phyloP scores from a whole-genome alignment of 2,329 filamentous ascomycete genomes.

The Parastagonospora nodorum region DNA sequence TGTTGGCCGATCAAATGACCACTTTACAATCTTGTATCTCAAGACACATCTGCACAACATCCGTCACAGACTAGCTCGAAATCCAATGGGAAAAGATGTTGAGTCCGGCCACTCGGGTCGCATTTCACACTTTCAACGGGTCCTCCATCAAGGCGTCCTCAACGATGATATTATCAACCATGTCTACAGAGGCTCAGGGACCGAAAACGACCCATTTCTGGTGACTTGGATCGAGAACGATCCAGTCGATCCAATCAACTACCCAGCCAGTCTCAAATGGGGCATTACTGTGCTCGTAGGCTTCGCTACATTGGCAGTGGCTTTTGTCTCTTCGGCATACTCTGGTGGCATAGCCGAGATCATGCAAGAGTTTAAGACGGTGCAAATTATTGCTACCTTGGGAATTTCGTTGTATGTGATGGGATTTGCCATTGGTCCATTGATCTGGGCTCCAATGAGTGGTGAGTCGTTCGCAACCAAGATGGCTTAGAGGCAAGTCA shows the following conservation, averaged over 20 bases:
- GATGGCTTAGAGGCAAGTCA: background rate
- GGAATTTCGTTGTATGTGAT: slow-evolving; percentile 69
- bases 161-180: background rate
- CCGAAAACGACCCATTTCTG: slow-evolving; percentile 62
- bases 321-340: slow-evolving; percentile 73
- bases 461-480: background rate
- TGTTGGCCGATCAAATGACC: background rate
- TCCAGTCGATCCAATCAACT: slow-evolving; percentile 69
- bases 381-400: slow-evolving; percentile 61
- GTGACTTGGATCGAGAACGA: slow-evolving; percentile 72
- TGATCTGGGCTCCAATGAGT: slow-evolving; percentile 65
- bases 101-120: background rate
- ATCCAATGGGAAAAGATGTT: background rate
- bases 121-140: background rate
- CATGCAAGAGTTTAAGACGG: slow-evolving; percentile 59
- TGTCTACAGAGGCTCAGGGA: background rate
- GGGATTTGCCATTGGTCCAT: slow-evolving; percentile 65
- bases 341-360: slow-evolving; percentile 63
- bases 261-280: slow-evolving; percentile 66
- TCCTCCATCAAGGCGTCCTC: background rate
- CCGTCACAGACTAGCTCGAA: background rate
- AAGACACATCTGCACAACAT: background rate
- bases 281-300: slow-evolving; percentile 66
- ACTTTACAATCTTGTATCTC: background rate
- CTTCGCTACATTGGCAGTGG: slow-evolving; percentile 68